Evolutionary conservation across 2,329 filamentous ascomycete genomes (phyloP), one percentile per base, ranked within the genome.

Genomic region (Aspergillus pseudotamarii): DNA sequence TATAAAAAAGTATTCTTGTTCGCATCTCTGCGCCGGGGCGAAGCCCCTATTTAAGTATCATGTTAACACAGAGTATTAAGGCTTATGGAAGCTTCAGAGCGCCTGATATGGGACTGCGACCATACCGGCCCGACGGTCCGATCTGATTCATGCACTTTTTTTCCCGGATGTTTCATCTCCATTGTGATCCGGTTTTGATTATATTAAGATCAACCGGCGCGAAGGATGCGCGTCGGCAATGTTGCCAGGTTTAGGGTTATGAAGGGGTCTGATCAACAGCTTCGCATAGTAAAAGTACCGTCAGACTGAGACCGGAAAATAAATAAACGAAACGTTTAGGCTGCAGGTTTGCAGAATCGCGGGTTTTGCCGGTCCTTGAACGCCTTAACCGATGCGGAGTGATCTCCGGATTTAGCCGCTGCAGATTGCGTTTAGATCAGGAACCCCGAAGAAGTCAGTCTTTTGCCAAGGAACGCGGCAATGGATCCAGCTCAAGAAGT

Each of bases 81-180:
- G 11, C n/a, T 23, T 12, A 11, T 46, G 11, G 11, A 12, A 46
- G 21, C 11, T 46, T 46, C 19, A 43, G 6, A 16, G 21, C 3
- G 23, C 12, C 12, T 16, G 21, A 28, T 48, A 26, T 48, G 45
- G 23, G 26, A 23, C 16, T 9, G 16, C 9, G 10, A 41, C 16
- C 26, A n/a, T 30, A 5, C n/a, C 43, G 57, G 57, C 26, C 57
- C 57, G 57, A 26, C 43, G 30, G 38, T 23, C 57, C 57, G 57
- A 46, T 32, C 11, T 34, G 28, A 32, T 51, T 32, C 28, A 51
- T 46, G 43, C n/a, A n/a, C n/a, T 11, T 16, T 36, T 34, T 43
- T 46, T n/a, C 19, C 19, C 46, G 54, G 56, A n/a, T 14, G 58
- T 59, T 54, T 59, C 45, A 59, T 54, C 48, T 28, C n/a, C 36